These are phyloP conservation scores for Cladobotryum protrusum DNA, from an alignment of 2,329 filamentous ascomycete species.

Conservation along the genomic window DNA sequence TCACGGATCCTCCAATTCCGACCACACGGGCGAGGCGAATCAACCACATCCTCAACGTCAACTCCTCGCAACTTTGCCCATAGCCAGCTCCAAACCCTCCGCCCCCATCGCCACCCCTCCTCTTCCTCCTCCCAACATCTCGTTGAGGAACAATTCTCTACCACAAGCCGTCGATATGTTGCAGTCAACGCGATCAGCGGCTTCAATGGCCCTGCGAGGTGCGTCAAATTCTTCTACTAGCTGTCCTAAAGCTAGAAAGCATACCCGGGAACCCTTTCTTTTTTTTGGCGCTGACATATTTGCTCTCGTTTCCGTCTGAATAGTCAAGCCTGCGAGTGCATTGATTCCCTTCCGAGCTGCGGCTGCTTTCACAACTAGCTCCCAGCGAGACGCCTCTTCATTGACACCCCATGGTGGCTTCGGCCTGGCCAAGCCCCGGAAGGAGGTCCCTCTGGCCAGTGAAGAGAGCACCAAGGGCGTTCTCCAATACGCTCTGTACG, in stretches of 20 bases:
- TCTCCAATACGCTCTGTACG: conserved; percentile 82
- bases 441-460: conserved; percentile 70
- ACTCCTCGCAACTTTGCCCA: conserved; percentile 16
- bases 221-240: conserved; percentile 21
- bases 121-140: not conserved
- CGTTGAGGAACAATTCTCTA: not conserved
- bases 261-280: too few species aligned
- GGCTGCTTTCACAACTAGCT: conserved; percentile 59
- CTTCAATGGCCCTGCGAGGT: conserved; percentile 49
- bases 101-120: conserved; percentile 2
- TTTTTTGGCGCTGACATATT: not conserved
- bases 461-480: conserved; percentile 74
- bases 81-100: conserved; percentile 14
- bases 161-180: conserved; percentile 33
- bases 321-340: conserved; percentile 60
- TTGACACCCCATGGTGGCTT: conserved; percentile 46
- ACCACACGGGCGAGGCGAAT: conserved; percentile 24
- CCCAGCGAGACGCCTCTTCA: conserved; percentile 56
- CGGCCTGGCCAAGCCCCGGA: conserved; percentile 51
- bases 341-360: conserved; percentile 58
- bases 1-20: conserved; percentile 25
- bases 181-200: conserved; percentile 43
- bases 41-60: conserved; percentile 22
- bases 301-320: not conserved
- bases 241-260: too few species aligned